phyloP scores from a whole-genome alignment of 1,139 yeast genomes.

The Komagataea norvegica region DNA sequence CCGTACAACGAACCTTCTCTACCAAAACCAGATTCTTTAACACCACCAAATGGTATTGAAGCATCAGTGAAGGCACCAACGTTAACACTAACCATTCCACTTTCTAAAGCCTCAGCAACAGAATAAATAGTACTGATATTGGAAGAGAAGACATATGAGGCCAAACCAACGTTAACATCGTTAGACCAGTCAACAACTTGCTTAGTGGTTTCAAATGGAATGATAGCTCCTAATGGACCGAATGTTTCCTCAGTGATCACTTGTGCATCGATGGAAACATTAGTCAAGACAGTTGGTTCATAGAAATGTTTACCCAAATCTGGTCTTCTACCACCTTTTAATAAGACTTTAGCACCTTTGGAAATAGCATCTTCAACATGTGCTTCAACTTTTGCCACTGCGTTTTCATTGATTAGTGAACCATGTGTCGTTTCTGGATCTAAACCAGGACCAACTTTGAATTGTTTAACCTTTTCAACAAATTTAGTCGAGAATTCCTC shows the following conservation, averaged over 20 bases:
- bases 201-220: conserved; percentile 58
- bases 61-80: conserved; percentile 70
- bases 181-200: conserved; percentile 71
- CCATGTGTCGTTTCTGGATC: conserved; percentile 70
- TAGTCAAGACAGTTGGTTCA: conserved; percentile 66
- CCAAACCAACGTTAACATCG: conserved; percentile 65
- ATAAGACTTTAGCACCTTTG: conserved; percentile 64
- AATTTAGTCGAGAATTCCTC: conserved; percentile 52
- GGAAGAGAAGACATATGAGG: conserved; percentile 73
- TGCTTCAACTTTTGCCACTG: conserved; percentile 61
- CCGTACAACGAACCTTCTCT: conserved; percentile 79
- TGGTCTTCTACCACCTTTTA: conserved; percentile 60
- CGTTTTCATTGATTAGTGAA: conserved; percentile 66
- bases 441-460: conserved; percentile 72
- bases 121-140: conserved; percentile 58
- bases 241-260: conserved; percentile 78
- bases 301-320: conserved; percentile 75
- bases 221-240: conserved; percentile 83
- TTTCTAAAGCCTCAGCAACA: conserved; percentile 65
- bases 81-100: conserved; percentile 82
- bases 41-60: conserved; percentile 76
- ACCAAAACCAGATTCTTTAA: conserved; percentile 77
- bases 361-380: conserved; percentile 72
- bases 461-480: conserved; percentile 47
- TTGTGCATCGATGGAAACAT: conserved; percentile 58